Conservation (phyloP, 75 land plant genomes). For the Sequoiadendron giganteum region DNA sequence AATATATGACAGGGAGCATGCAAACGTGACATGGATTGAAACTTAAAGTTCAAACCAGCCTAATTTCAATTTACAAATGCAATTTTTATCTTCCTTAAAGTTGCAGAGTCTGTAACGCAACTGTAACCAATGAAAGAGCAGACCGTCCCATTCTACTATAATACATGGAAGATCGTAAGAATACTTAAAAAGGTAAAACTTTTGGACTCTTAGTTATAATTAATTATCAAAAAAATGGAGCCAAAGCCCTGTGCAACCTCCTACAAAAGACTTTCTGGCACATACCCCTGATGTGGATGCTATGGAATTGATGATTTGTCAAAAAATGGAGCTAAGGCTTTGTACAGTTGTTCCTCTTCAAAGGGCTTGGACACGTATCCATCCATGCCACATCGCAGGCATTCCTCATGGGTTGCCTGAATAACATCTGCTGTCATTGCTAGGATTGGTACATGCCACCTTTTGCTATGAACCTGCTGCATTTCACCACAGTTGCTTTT, state of each 20-base stretch:
- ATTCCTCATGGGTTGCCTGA: conserved; percentile 85
- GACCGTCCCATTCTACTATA: neutral
- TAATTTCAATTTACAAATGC: neutral
- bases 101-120: neutral
- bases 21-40: neutral
- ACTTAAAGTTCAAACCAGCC: neutral
- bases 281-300: neutral
- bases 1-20: neutral
- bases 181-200: neutral
- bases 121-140: neutral
- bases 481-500: conserved; percentile 17
- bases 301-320: neutral
- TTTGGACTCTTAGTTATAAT: neutral
- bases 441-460: conserved; percentile 80
- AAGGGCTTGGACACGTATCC: conserved; percentile 95
- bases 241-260: neutral
- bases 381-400: conserved; percentile 83
- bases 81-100: neutral
- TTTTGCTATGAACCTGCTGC: conserved; percentile 14
- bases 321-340: conserved; percentile 63
- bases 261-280: neutral
- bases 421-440: conserved; percentile 99
- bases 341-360: conserved; percentile 79
- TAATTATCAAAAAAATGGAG: neutral
- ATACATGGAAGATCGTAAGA: conserved; percentile 2